A percentile compares a stretch with the other conserved stretches of the same genome.
Evolutionary conservation across 129 eudicot species (phyloP).

Genomic region (Artemisia annua): DNA sequence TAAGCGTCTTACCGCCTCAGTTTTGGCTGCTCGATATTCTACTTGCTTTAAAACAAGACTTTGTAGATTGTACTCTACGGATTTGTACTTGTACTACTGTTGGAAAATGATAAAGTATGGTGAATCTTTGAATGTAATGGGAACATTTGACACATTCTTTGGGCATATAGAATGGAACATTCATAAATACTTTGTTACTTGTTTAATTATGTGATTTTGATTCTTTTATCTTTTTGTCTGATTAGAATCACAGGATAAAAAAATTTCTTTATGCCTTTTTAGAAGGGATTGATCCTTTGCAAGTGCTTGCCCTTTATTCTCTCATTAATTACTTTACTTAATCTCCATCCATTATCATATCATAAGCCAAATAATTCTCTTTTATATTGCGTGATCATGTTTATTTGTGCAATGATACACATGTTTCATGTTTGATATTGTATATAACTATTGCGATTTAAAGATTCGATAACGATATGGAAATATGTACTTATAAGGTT

Average conservation of each 20-base stretch:
- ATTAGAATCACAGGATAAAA: conserved; percentile 22
- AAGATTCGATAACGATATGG: no score
- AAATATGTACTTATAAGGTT: no score
- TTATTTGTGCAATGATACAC: background rate
- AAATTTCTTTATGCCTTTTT: conserved; percentile 14
- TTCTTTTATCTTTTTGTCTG: background rate
- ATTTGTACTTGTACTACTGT: background rate
- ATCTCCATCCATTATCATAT: conserved; percentile 15
- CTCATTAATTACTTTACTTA: conserved; percentile 22
- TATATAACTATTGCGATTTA: no score
- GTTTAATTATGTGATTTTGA: background rate
- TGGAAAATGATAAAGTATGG: conserved; percentile 7
- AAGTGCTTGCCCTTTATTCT: conserved; percentile 36
- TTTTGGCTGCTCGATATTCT: no score
- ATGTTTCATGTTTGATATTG: background rate
- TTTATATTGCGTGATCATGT: background rate
- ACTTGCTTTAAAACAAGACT: no score
- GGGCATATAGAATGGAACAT: conserved; percentile 26
- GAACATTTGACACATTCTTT: conserved; percentile 24
- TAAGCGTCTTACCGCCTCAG: no score
- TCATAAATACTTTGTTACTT: conserved; percentile 8
- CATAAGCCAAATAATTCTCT: background rate
- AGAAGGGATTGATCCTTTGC: conserved; percentile 31
- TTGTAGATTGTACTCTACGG: background rate
- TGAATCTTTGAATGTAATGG: conserved; percentile 25